Percentiles rank a stretch among this genome's conserved stretches.
phyloP scores from a whole-genome alignment of 2,329 filamentous ascomycete genomes.

The Zasmidium angulare region DNA sequence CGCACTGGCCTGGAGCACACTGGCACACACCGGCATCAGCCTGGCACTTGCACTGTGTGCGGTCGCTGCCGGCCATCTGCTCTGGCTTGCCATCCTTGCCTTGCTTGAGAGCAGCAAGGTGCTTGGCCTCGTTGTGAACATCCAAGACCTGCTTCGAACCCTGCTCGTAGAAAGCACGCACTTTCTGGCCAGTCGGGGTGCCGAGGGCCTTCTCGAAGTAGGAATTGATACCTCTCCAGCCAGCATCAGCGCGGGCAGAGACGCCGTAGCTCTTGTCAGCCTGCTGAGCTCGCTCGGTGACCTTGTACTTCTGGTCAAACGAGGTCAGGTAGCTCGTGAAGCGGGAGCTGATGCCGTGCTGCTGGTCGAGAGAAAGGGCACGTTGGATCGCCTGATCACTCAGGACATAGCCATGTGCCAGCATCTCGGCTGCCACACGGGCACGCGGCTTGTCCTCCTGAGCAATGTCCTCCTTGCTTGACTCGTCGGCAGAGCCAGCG shows the following conservation, averaged over 20 bases:
- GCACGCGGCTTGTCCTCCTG: slow-evolving; percentile 97
- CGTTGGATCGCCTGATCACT: slow-evolving; percentile 74
- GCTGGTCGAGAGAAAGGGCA: slow-evolving; percentile 83
- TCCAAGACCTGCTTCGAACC: slow-evolving; percentile 88
- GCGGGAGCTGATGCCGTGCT: slow-evolving; percentile 78
- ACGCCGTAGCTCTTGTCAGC: slow-evolving; percentile 85
- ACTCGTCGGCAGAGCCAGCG: slow-evolving; percentile 52
- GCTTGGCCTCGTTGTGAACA: slow-evolving; percentile 85
- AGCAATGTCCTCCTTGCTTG: slow-evolving; percentile 63
- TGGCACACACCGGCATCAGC: slow-evolving; percentile 42
- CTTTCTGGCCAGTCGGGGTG: slow-evolving; percentile 83
- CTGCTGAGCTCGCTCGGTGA: slow-evolving; percentile 79
- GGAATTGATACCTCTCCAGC: slow-evolving; percentile 68
- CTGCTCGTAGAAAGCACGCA: slow-evolving; percentile 84
- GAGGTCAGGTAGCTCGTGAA: slow-evolving; percentile 75
- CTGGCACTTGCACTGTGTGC: slow-evolving; percentile 49
- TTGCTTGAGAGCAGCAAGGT: slow-evolving; percentile 85
- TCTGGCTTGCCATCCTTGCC: slow-evolving; percentile 43
- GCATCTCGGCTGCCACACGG: slow-evolving; percentile 92
- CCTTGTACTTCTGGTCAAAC: slow-evolving; percentile 84
- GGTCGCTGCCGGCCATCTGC: slow-evolving; percentile 38
- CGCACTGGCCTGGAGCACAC: slow-evolving; percentile 47
- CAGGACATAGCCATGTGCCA: slow-evolving; percentile 89
- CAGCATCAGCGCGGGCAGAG: slow-evolving; percentile 66
- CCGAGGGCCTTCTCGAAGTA: slow-evolving; percentile 94